Evolutionary conservation across 1,139 yeast genomes (phyloP).

Genomic region (Trichomonascaceae sp.): DNA sequence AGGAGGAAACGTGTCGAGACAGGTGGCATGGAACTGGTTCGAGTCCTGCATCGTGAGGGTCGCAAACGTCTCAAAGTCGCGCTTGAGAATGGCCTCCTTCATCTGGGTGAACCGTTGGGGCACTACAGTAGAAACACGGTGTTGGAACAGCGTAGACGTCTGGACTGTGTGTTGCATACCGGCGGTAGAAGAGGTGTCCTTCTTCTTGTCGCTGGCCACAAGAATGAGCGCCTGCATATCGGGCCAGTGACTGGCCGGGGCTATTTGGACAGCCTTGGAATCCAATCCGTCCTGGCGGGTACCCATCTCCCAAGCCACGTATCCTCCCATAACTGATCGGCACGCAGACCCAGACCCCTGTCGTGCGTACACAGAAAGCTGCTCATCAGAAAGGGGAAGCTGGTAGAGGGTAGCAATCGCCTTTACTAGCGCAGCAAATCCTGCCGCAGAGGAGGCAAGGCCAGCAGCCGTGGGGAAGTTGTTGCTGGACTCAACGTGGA

Average conservation of each 20-base stretch:
- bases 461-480: conserved; percentile 99
- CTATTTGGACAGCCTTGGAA: conserved; percentile 85
- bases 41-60: conserved; percentile 92
- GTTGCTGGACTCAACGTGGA: conserved; percentile 84
- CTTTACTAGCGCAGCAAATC: conserved; percentile 87
- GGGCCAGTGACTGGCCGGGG: conserved; percentile 82
- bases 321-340: conserved; percentile 92
- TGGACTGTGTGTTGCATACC: conserved; percentile 95
- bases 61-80: conserved; percentile 70
- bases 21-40: conserved; percentile 93
- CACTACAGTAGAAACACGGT: conserved; percentile 68
- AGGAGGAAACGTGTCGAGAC: conserved; percentile 92
- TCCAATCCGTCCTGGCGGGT: conserved; percentile 56
- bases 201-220: conserved; percentile 85
- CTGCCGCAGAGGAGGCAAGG: conserved; percentile 94
- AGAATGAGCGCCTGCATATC: conserved; percentile 80
- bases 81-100: conserved; percentile 58
- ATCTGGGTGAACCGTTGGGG: conserved; percentile 73
- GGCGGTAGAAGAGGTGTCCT: conserved; percentile 86
- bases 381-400: conserved; percentile 71
- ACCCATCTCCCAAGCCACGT: conserved; percentile 99
- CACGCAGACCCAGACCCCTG: conserved; percentile 99
- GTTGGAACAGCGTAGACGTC: conserved; percentile 73
- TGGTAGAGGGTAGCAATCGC: conserved; percentile 74
- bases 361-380: conserved; percentile 84